Evolutionary conservation across 495 filamentous ascomycete species (phyloP), one percentile per base, ranked within the genome.

Genomic region (Neurospora sp.): DNA sequence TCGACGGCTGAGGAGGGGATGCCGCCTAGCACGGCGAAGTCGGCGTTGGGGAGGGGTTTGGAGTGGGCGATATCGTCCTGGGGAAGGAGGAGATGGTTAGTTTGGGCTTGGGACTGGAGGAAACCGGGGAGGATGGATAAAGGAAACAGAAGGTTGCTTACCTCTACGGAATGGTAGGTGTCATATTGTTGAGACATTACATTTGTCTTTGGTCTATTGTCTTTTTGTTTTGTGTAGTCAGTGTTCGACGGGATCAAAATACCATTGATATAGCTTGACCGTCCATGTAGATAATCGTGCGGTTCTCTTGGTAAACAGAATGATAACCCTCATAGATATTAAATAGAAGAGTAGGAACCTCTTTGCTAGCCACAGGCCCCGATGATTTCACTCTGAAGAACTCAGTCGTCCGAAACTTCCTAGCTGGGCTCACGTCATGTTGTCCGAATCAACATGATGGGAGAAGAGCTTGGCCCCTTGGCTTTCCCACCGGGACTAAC

Each of bases 1-100:
- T 94, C 92, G 76, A 89, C 72, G 9, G 38, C 19, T 0, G 38
- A 37, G 10, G 66, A 42, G 6, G 75, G 75, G 34, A 38, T 45
- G 70, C 43, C 38, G 73, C 75, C 73, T 24, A 69, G 45, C 10
- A 42, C 31, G 34, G 71, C 39, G 6, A 40, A 15, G 15, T 11
- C 39, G 17, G 48, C 45, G 38, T 70, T 71, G 73, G 69, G 73
- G 62, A 11, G 6, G 42, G 42, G 7, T 6, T 42, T 42, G 5
- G 15, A 0, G 19, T 7, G 7, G 19, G 8, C n/a, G 19, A 21
- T 19, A n/a, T 45, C 42, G 2, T 45, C 19, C 42, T 45, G 42
- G 8, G n/a, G 19, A 3, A 19, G 19, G n/a, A 45, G 19, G 17
- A 19, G 21, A 28, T 28, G n/a, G 42, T 45, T 45, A 45, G 42